Evolutionary conservation across 2,329 filamentous ascomycete genomes (phyloP).

Genomic region (Akanthomyces lecanii): DNA sequence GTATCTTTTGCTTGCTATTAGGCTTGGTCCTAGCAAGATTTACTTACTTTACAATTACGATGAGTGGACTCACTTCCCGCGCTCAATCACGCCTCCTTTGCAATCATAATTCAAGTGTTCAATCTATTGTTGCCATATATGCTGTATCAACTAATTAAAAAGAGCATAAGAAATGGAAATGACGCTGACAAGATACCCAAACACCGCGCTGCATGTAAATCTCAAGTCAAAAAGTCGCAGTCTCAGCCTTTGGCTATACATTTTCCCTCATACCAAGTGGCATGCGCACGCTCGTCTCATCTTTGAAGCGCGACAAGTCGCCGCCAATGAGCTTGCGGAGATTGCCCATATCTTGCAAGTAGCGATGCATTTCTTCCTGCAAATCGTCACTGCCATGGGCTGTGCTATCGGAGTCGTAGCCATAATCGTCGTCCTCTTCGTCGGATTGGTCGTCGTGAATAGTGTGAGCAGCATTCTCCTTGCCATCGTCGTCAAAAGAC

Average conservation of each 20-base stretch:
- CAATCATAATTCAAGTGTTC: background rate
- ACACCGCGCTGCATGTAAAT: conserved; percentile 26
- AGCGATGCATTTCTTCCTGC: conserved; percentile 79
- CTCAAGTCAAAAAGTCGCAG: conserved; percentile 3
- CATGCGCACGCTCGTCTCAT: conserved; percentile 55
- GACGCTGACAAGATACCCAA: conserved; percentile 19
- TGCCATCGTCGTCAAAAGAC: conserved; percentile 21
- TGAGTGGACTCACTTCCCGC: background rate
- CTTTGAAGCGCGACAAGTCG: conserved; percentile 65
- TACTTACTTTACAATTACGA: background rate
- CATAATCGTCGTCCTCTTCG: conserved; percentile 57
- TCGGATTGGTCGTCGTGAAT: conserved; percentile 38
- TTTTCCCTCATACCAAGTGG: conserved; percentile 45
- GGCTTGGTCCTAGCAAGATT: background rate
- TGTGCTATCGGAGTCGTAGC: conserved; percentile 45
- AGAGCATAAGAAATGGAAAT: conserved; percentile 3
- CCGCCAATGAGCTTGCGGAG: conserved; percentile 59
- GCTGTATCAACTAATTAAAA: conserved; percentile 1
- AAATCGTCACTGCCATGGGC: conserved; percentile 57
- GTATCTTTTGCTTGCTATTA: background rate
- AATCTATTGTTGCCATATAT: background rate
- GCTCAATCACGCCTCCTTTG: background rate
- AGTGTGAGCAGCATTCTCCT: conserved; percentile 31
- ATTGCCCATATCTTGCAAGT: conserved; percentile 81
- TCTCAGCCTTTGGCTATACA: conserved; percentile 23